Percentiles rank a stretch among this genome's conserved stretches.
Conservation (phyloP, 1,139 yeast species). For the Taphrina deformans region DNA sequence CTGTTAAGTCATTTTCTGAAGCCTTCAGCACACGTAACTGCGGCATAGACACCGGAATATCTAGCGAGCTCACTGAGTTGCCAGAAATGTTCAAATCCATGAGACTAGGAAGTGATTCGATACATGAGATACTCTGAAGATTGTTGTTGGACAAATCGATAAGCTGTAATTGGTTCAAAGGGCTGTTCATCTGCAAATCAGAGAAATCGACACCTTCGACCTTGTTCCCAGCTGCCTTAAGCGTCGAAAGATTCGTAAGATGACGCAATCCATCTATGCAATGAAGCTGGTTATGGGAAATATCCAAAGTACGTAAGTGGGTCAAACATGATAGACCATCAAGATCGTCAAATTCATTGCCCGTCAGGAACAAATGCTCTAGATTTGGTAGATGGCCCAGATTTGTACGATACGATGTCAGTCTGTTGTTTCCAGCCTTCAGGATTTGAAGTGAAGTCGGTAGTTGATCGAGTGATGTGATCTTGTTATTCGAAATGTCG, state of each 20-base stretch:
- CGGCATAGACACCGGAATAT: slow-evolving; percentile 30
- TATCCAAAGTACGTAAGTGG: slow-evolving; percentile 44
- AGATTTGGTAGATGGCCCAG: slow-evolving; percentile 44
- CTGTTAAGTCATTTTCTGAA: slow-evolving; percentile 35
- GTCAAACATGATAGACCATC: slow-evolving; percentile 41
- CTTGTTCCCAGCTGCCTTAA: slow-evolving; percentile 42
- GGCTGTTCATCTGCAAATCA: not conserved
- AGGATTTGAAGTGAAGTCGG: slow-evolving; percentile 44
- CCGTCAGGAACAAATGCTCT: slow-evolving; percentile 43
- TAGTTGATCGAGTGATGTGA: slow-evolving; percentile 47
- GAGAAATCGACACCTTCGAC: slow-evolving; percentile 41
- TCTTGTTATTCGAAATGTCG: slow-evolving; percentile 44
- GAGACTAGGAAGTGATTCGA: slow-evolving; percentile 39
- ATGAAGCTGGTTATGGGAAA: slow-evolving; percentile 42
- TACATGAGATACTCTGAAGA: slow-evolving; percentile 41
- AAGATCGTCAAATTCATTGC: slow-evolving; percentile 44
- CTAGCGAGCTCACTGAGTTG: slow-evolving; percentile 35
- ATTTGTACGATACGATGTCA: slow-evolving; percentile 42
- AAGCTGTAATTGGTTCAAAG: slow-evolving; percentile 40
- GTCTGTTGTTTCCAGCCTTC: slow-evolving; percentile 43
- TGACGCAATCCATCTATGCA: slow-evolving; percentile 43
- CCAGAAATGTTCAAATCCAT: slow-evolving; percentile 37
- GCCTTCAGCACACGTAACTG: slow-evolving; percentile 38
- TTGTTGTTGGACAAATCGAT: slow-evolving; percentile 42
- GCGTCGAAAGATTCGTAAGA: slow-evolving; percentile 43